Evolutionary conservation across 768 basidiomycete genomes (phyloP).

Genomic region (Panus rudis): DNA sequence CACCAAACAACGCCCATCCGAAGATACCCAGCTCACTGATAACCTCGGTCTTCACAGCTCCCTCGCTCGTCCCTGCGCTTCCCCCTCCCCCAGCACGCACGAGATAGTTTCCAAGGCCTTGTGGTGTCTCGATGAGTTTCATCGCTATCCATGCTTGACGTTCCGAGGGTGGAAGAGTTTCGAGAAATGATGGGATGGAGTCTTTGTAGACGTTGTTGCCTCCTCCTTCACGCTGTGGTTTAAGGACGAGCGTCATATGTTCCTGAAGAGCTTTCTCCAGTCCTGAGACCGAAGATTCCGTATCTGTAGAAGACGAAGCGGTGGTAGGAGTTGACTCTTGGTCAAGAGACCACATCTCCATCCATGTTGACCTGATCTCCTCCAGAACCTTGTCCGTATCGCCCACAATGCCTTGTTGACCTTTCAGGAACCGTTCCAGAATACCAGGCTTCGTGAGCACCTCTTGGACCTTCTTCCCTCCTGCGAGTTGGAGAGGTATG

Average conservation of each 20-base stretch:
- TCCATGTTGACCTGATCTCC: slow-evolving; percentile 68
- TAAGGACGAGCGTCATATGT: slow-evolving; percentile 68
- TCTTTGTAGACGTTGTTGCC: slow-evolving; percentile 92
- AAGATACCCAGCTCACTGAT: slow-evolving; percentile 91
- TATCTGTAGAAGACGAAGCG: not conserved
- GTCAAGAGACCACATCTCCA: slow-evolving; percentile 82
- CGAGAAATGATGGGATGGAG: slow-evolving; percentile 74
- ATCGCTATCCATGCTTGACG: slow-evolving; percentile 92
- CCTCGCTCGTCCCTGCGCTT: slow-evolving; percentile 23
- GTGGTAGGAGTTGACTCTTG: slow-evolving; percentile 25
- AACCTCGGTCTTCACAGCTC: slow-evolving; percentile 54
- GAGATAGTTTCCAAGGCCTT: slow-evolving; percentile 61
- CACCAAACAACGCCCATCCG: slow-evolving; percentile 78
- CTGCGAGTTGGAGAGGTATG: slow-evolving; percentile 88
- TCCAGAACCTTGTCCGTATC: slow-evolving; percentile 36
- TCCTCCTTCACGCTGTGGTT: slow-evolving; percentile 97
- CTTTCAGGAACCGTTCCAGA: slow-evolving; percentile 63
- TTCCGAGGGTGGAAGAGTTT: slow-evolving; percentile 49
- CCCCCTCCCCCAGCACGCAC: slow-evolving; percentile 57
- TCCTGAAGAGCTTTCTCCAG: slow-evolving; percentile 44
- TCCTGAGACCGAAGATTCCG: slow-evolving; percentile 17
- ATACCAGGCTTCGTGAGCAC: slow-evolving; percentile 68
- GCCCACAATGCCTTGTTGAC: slow-evolving; percentile 19
- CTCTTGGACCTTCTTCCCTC: slow-evolving; percentile 93
- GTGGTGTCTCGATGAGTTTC: slow-evolving; percentile 82